A percentile compares a stretch with the other conserved stretches of the same genome.
Conservation (phyloP, 345 rosid genomes). For the Salix exigua region DNA sequence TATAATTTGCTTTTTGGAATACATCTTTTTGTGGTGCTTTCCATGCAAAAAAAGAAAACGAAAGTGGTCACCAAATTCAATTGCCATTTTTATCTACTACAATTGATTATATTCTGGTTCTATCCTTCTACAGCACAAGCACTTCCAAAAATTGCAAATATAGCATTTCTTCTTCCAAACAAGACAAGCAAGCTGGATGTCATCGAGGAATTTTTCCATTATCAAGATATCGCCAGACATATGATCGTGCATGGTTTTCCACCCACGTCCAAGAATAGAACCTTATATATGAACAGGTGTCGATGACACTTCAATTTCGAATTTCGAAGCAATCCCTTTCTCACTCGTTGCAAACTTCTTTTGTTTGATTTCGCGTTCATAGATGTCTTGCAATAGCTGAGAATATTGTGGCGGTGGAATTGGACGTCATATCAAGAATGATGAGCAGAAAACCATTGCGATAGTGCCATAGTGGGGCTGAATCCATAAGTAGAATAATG, state of each 20-base stretch:
- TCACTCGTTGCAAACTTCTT: background rate
- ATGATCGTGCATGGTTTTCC: background rate
- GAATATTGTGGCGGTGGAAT: too few species aligned
- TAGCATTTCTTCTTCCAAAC: too few species aligned
- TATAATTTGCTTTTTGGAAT: background rate
- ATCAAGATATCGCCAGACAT: background rate
- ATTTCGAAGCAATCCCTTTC: background rate
- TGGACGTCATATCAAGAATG: background rate
- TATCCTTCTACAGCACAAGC: background rate
- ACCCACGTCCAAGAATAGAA: background rate
- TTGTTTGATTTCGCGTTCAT: background rate
- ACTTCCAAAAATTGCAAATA: background rate
- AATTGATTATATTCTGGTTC: too few species aligned
- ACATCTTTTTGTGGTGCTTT: background rate
- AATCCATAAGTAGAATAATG: too few species aligned
- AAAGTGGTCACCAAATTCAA: too few species aligned
- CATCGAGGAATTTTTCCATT: background rate
- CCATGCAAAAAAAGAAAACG: background rate
- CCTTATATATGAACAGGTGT: background rate
- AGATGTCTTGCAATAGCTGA: background rate
- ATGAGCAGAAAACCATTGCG: background rate
- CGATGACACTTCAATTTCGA: background rate
- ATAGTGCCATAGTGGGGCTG: too few species aligned
- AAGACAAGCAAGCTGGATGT: too few species aligned
- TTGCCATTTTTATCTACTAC: background rate